Percentiles rank a stretch among this genome's conserved stretches.
Conservation (phyloP, 441 rosid species). For the Geranium incanum region DNA sequence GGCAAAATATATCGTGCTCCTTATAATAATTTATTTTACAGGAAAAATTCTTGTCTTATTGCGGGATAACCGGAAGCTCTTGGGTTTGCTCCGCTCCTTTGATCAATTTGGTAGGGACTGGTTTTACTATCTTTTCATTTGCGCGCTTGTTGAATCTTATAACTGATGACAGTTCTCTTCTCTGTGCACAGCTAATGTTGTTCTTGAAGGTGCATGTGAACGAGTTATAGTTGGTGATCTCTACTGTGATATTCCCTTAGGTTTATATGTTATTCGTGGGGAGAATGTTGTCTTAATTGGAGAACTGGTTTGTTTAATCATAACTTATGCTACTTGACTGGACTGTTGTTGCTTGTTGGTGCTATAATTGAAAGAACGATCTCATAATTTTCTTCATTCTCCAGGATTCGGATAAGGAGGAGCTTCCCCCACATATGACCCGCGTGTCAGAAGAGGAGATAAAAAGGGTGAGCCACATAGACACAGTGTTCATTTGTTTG, state of each 20-base stretch:
- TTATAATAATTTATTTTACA: slow-evolving; percentile 28
- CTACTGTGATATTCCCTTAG: slow-evolving; percentile 85
- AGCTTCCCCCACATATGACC: slow-evolving; percentile 59
- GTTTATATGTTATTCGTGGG: slow-evolving; percentile 87
- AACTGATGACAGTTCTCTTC: slow-evolving; percentile 24
- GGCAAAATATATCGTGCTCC: neutral
- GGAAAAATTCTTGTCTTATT: slow-evolving; percentile 85
- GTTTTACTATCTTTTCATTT: neutral
- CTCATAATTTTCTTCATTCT: neutral
- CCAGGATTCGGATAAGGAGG: slow-evolving; percentile 55
- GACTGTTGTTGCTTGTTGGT: neutral
- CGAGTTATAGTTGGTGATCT: slow-evolving; percentile 86
- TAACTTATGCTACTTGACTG: neutral
- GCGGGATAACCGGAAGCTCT: slow-evolving; percentile 84
- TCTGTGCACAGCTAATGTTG: slow-evolving; percentile 76
- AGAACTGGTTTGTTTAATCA: slow-evolving; percentile 61
- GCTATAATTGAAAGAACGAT: neutral
- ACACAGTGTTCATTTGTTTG: neutral
- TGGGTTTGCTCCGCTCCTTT: slow-evolving; percentile 85
- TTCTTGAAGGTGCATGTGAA: slow-evolving; percentile 89
- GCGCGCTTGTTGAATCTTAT: neutral
- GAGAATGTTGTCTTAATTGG: slow-evolving; percentile 96
- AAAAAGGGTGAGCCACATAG: slow-evolving; percentile 36
- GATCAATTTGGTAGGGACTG: slow-evolving; percentile 81
- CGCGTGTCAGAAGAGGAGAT: slow-evolving; percentile 48